These are phyloP conservation scores for Eimeria acervulina DNA, from an alignment of 169 alveolate species.

Conservation along the genomic window DNA sequence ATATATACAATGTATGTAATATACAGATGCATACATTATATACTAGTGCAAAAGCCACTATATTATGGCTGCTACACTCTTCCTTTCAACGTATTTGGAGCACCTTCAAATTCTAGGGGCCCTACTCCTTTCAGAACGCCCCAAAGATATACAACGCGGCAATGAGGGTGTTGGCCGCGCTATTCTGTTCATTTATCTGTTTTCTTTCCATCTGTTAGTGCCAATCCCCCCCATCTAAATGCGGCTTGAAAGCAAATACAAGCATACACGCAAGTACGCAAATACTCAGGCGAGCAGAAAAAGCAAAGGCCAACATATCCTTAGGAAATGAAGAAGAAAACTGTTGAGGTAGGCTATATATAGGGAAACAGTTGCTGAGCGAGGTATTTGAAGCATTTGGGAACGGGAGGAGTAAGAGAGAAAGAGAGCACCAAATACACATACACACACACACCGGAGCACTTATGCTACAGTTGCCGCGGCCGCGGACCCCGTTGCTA, in stretches of 20 bases:
- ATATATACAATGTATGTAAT: no score
- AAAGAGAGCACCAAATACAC: neutral
- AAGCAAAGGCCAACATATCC: no score
- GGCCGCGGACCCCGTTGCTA: neutral
- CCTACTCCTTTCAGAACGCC: neutral
- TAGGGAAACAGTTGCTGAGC: neutral
- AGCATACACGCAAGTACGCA: neutral
- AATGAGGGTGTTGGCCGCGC: neutral
- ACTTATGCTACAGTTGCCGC: neutral
- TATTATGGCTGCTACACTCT: no score
- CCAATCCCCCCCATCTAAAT: neutral
- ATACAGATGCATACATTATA: no score
- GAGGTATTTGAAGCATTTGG: neutral
- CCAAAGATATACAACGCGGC: neutral
- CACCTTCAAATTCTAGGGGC: neutral
- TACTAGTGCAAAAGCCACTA: no score
- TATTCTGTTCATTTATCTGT: neutral
- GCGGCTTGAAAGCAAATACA: neutral
- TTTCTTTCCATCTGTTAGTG: neutral
- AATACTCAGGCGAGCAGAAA: neutral
- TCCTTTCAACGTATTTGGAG: no score
- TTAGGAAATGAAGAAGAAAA: neutral
- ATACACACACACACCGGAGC: neutral
- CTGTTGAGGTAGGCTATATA: neutral
- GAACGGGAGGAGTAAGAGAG: neutral